Percentiles rank a stretch among this genome's conserved stretches.
These are phyloP conservation scores for Lumnitzera littorea DNA, from an alignment of 345 rosid genomes.

Conservation along the genomic window DNA sequence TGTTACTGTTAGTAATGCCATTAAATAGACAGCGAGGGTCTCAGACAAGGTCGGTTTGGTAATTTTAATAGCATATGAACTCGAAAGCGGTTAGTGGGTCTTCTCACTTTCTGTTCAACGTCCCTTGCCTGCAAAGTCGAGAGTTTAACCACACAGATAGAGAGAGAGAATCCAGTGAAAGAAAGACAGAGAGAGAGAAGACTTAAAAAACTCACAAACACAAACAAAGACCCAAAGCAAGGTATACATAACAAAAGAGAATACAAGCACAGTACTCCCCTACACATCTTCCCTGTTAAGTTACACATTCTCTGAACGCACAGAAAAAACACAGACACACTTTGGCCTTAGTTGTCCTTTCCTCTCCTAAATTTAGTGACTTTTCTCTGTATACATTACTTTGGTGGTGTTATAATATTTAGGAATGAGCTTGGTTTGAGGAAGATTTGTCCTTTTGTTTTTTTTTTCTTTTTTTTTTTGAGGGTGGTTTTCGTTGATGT, in stretches of 20 bases:
- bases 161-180: slow-evolving; percentile 6
- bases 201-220: not conserved
- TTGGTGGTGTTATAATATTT: too few relatives aligned
- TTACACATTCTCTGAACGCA: slow-evolving; percentile 3
- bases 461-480: slow-evolving; percentile 4
- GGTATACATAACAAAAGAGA: too few relatives aligned
- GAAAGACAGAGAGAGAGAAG: slow-evolving; percentile 1
- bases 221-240: too few relatives aligned
- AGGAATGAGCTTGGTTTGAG: not conserved
- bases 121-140: slow-evolving; percentile 41
- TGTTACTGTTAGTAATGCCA: not conserved
- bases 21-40: not conserved
- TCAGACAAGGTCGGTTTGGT: slow-evolving; percentile 16
- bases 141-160: slow-evolving; percentile 10
- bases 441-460: slow-evolving; percentile 11
- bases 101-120: slow-evolving; percentile 31
- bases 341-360: too few relatives aligned
- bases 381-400: too few relatives aligned
- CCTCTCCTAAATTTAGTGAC: too few relatives aligned
- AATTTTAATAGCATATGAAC: slow-evolving; percentile 3
- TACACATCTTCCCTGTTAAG: slow-evolving; percentile 8
- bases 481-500: not conserved
- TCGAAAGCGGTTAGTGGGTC: slow-evolving; percentile 34
- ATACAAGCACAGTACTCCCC: too few relatives aligned
- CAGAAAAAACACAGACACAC: too few relatives aligned